Base-by-base conservation (phyloP, 2,329 filamentous ascomycete genomes). In the Dothistroma septosporum region DNA sequence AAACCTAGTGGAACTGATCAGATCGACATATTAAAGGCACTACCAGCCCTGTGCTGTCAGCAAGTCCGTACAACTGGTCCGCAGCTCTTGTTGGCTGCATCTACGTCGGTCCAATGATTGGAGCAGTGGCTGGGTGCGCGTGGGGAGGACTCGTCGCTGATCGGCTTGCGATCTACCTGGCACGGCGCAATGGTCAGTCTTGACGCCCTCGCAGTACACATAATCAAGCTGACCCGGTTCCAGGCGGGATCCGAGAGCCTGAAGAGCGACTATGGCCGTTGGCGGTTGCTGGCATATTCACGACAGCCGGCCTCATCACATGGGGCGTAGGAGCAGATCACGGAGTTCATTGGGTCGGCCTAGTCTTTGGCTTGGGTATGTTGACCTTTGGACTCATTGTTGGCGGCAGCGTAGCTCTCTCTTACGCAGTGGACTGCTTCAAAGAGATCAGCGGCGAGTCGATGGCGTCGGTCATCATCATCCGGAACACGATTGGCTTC, bases 401-500 rank as follows among this genome's bases (percentile, higher is more conserved):
- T 31, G 70, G 75, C 32, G 74, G 73, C 12, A 68, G 72, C 69
- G 76, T 78, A 14, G 71, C 70, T 10, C 71, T 78, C 24, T 73
- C 76, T 1, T 79, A 79, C 57, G 74, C 76, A 5, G 73, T 79
- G 41, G 76, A 79, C 58, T 76, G 73, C 61, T 79, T 79, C 69
- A 78, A 77, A 55, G 76, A 77, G 5, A 74, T 79, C 21, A 72
- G 73, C 2, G 76, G 76, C 0, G 76, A 79, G 60, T 75, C 77
- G 32, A 77, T 79, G 71, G 75, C 78, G 1, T 76, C 72, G 31
- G 72, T 79, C n/a, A 80, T 80, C 55, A 61, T 80, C 50, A 76
- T 80, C n/a, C 75, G 78, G 4, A 80, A 80, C 59, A 79, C 78
- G 2, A 78, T 80, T 70, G 75, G 75, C 0, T 80, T 80, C 63